Percentiles rank a stretch among this genome's conserved stretches.
Conservation (phyloP, 257 asterid species). For the Solanum gandarillasii region DNA sequence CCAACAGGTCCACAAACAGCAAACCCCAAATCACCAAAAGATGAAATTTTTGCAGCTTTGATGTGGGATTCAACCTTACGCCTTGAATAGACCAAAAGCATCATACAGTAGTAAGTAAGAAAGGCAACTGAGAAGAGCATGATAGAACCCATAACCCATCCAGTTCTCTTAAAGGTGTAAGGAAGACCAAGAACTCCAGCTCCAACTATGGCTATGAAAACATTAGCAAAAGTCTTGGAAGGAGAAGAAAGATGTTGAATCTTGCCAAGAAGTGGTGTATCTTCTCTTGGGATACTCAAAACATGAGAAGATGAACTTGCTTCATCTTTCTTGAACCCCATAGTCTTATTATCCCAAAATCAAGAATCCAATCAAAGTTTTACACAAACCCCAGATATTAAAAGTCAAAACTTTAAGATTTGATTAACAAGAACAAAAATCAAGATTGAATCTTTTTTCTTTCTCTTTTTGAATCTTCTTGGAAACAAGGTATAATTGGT, state of each 20-base stretch:
- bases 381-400: neutral
- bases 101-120: constrained; percentile 73
- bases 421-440: neutral
- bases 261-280: constrained; percentile 47
- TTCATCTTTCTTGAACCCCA: constrained; percentile 15
- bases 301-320: constrained; percentile 48
- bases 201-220: constrained; percentile 74
- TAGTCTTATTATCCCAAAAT: neutral
- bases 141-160: constrained; percentile 53
- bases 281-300: constrained; percentile 41
- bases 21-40: constrained; percentile 84
- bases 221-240: constrained; percentile 71
- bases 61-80: constrained; percentile 33
- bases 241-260: constrained; percentile 46
- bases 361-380: neutral
- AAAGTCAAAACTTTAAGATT: neutral
- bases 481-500: neutral
- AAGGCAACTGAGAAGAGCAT: constrained; percentile 51
- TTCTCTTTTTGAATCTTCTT: neutral
- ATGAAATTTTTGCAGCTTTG: constrained; percentile 28
- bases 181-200: constrained; percentile 95
- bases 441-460: neutral
- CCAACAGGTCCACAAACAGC: constrained; percentile 67
- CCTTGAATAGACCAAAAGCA: constrained; percentile 58
- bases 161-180: constrained; percentile 82